Evolutionary conservation across 768 basidiomycete genomes (phyloP), one percentile per base, ranked within the genome.

Genomic region (Tricholoma sp.): DNA sequence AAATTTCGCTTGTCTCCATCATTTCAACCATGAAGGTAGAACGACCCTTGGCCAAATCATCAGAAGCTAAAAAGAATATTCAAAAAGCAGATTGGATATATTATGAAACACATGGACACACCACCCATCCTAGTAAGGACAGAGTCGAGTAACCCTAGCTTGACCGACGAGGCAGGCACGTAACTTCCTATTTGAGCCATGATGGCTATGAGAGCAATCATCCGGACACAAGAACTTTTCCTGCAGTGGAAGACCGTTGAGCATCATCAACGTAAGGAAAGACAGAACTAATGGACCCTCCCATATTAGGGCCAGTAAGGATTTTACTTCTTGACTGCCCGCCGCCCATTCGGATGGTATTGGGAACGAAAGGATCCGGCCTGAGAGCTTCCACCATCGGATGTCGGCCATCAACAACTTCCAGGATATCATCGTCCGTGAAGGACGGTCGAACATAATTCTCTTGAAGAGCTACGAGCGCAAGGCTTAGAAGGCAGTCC

Each of bases 11-110:
- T 0, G 95, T 97, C 69, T 98, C 94, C 5, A 88, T 79, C 79
- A 98, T 87, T 71, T 99, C 96, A 3, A 98, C 91, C 95, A 97
- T 97, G 69, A 98, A 97, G 0, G 91, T 98, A 0, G 94, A 96
- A 7, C 91, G 83, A 0, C 94, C 94, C 37, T 88, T 80, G 5
- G 85, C 82, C 22, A 98, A 71, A 61, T 97, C 93, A 67, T 98
- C 96, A 9, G 85, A 88, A 0, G 96, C 96, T 88, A 57, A 11
- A 19, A 46, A 9, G 24, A 43, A 54, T 43, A 7, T 8, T 35
- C 61, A 39, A 61, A 49, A 51, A 22, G 43, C 12, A 14, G 49
- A 43, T 29, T 50, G 52, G 32, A 46, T 41, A 45, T 57, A 34
- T 41, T 50, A 22, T n/a, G 43, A 21, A 49, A 11, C 19, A 5